Base-by-base conservation (phyloP, 2,329 filamentous ascomycete genomes). In the Stemphylium vesicarium region DNA sequence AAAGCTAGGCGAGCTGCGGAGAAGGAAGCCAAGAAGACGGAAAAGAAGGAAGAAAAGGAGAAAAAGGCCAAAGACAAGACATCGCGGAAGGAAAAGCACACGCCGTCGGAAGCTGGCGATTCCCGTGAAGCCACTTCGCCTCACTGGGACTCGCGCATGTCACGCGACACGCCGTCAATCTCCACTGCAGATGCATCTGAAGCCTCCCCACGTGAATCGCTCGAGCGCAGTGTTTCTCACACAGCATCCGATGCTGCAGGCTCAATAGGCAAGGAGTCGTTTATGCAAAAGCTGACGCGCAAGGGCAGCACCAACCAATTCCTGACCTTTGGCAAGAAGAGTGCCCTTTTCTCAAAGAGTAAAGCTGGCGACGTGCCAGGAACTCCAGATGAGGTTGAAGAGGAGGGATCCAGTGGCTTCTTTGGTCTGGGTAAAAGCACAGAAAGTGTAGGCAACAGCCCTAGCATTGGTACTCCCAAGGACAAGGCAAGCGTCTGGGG, bases 271-370 rank as follows among this genome's bases (percentile, higher is more conserved):
- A 80, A 78, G 49, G 79, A 81, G 44, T 75, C 73, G 2, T 79
- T 82, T 61, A 81, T 82, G 78, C 75, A 78, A 55, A 81, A 81
- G 56, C 73, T 82, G 35, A 76, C 76, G 4, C 77, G 80, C 48
- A 82, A 82, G 63, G 74, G 74, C 32, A 78, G 74, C 54, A 76
- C 77, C 0, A 76, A 73, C 48, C 80, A 81, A 47, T 81, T 81
- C 64, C 71, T 78, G 4, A 68, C 65, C 1, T 75, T 77, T 36
- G 73, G 77, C 45, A 79, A 78, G 56, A 74, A 72, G 57, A 64
- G 59, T 18, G 63, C 63, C 0, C 56, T 75, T 0, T 74, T 75
- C 37, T 70, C 66, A 1, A 72, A 72, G 60, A 62, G 43, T 35
- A 73, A 69, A 48, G 41, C 64, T n/a, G 68, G 55, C 47, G 71